Evolutionary conservation across 106 monocot genomes (phyloP).

Genomic region (Vanilla planifolia): DNA sequence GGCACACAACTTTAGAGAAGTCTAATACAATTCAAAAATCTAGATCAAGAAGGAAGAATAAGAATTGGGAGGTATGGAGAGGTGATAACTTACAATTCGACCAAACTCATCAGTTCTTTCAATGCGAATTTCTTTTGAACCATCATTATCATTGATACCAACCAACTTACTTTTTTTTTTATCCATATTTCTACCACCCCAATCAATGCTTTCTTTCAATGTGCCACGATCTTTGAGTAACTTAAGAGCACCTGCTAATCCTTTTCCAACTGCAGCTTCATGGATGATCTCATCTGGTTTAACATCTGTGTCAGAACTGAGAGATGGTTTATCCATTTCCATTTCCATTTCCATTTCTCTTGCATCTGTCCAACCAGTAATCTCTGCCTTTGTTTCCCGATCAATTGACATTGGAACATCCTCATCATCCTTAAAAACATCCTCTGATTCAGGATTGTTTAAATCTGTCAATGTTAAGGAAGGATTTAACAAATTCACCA

Average conservation of each 20-base stretch:
- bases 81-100: constrained; percentile 63
- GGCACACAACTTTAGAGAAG: too few relatives aligned
- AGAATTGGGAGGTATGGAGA: too few relatives aligned
- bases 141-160: constrained; percentile 67
- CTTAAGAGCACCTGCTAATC: constrained; percentile 83
- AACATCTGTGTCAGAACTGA: constrained; percentile 45
- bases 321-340: constrained; percentile 25
- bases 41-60: not conserved
- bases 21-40: not conserved
- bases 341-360: constrained; percentile 32
- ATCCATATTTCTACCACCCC: constrained; percentile 96
- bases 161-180: constrained; percentile 97
- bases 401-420: constrained; percentile 27
- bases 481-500: constrained; percentile 9
- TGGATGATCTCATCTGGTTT: constrained; percentile 76
- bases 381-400: constrained; percentile 25
- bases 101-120: constrained; percentile 95
- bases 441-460: constrained; percentile 54
- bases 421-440: constrained; percentile 88
- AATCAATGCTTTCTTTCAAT: constrained; percentile 77
- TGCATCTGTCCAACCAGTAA: constrained; percentile 29
- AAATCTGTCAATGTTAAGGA: constrained; percentile 33
- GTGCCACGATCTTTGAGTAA: constrained; percentile 81
- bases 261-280: constrained; percentile 84
- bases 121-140: constrained; percentile 87